Evolutionary conservation across 257 asterid genomes (phyloP).

Genomic region (Penstemon barbatus): DNA sequence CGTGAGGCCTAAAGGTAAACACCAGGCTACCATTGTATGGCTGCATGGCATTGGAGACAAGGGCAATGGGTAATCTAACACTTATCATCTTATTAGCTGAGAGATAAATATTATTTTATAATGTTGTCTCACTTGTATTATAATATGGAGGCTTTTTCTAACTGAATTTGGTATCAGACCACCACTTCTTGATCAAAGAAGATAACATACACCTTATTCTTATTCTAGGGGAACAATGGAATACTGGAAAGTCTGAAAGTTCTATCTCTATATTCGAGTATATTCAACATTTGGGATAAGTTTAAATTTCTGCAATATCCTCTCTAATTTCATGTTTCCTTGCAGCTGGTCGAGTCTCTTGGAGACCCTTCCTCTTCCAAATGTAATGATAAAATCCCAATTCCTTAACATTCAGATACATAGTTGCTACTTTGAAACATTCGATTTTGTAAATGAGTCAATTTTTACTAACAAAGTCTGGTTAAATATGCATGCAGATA

Average conservation of each 20-base stretch:
- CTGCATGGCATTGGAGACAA: slow-evolving; percentile 90
- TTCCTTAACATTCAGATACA: background rate
- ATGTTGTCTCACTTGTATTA: slow-evolving; percentile 16
- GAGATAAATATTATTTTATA: background rate
- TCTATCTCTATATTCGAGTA: too few species aligned
- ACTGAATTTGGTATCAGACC: too few species aligned
- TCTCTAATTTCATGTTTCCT: slow-evolving; percentile 31
- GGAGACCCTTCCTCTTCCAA: slow-evolving; percentile 91
- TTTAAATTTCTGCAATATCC: background rate
- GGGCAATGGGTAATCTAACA: slow-evolving; percentile 59
- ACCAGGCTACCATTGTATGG: slow-evolving; percentile 88
- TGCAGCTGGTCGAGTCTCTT: slow-evolving; percentile 88
- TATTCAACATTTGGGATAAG: too few species aligned
- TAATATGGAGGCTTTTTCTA: too few species aligned
- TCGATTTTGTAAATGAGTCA: background rate
- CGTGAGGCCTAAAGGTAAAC: slow-evolving; percentile 80
- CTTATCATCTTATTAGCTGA: background rate
- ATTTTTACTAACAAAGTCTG: background rate
- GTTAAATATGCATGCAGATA: slow-evolving; percentile 51
- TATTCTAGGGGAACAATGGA: too few species aligned
- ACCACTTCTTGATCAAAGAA: too few species aligned
- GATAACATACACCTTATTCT: too few species aligned
- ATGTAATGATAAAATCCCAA: slow-evolving; percentile 50
- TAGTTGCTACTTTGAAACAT: slow-evolving; percentile 8
- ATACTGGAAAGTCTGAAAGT: too few species aligned